phyloP scores from a whole-genome alignment of 2,329 filamentous ascomycete species.

The Chaetomium sp. region DNA sequence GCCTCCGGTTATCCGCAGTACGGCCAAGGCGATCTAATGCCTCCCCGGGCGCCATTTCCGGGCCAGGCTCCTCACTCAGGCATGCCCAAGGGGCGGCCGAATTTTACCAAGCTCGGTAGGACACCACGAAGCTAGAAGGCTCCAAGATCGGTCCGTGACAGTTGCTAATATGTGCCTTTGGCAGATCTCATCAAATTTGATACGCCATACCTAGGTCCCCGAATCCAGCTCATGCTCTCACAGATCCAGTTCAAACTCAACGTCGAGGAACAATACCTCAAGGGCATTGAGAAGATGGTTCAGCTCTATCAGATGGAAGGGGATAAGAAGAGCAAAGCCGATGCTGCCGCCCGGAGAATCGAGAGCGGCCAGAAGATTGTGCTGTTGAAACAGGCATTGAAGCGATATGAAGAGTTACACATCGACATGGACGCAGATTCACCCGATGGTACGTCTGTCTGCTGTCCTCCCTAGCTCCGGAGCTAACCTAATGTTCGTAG shows the following conservation, averaged over 20 bases:
- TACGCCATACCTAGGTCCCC: conserved; percentile 89
- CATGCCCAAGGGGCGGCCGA: conserved; percentile 75
- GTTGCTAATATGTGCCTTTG: conserved; percentile 5
- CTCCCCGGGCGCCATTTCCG: conserved; percentile 76
- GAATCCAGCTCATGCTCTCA: conserved; percentile 98
- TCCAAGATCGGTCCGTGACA: neutral
- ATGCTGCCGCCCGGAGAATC: conserved; percentile 84
- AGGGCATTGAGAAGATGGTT: conserved; percentile 99
- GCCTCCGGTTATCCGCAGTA: conserved; percentile 55
- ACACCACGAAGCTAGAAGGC: conserved; percentile 13
- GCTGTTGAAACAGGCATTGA: conserved; percentile 90
- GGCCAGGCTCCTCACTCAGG: conserved; percentile 68
- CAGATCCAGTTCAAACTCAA: conserved; percentile 99
- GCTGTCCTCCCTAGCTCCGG: neutral
- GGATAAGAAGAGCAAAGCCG: conserved; percentile 90
- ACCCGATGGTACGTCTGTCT: conserved; percentile 68
- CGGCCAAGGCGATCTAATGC: conserved; percentile 73
- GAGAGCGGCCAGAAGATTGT: conserved; percentile 99
- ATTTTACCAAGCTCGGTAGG: conserved; percentile 95
- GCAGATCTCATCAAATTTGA: conserved; percentile 98
- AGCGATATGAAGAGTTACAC: conserved; percentile 95
- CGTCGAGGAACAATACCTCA: conserved; percentile 98
- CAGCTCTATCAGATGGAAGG: conserved; percentile 96
- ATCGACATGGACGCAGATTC: conserved; percentile 86
- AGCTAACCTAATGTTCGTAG: conserved; percentile 49